A percentile compares a stretch with the other conserved stretches of the same genome.
These are phyloP conservation scores for Aspergillus sparsus DNA, from an alignment of 495 filamentous ascomycete genomes.

Conservation along the genomic window DNA sequence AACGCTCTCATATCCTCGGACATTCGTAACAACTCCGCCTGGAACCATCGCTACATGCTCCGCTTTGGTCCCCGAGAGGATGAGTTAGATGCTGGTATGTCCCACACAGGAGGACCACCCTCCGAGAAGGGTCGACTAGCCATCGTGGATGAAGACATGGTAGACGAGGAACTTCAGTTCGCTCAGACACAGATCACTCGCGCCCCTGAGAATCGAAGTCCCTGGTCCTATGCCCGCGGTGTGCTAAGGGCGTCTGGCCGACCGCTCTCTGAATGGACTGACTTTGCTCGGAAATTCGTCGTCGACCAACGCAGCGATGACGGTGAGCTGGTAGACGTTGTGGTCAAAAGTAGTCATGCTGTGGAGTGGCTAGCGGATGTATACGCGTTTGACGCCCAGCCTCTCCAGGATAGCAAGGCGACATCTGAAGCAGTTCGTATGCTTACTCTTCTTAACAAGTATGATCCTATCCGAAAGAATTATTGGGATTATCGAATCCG, in stretches of 20 bases:
- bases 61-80: slow-evolving; percentile 65
- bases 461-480: slow-evolving; percentile 84
- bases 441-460: slow-evolving; percentile 76
- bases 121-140: slow-evolving; percentile 41
- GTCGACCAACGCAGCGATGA: slow-evolving; percentile 42
- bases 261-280: slow-evolving; percentile 57
- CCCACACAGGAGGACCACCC: slow-evolving; percentile 41
- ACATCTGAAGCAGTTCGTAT: slow-evolving; percentile 51
- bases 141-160: slow-evolving; percentile 57
- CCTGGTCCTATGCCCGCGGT: slow-evolving; percentile 89
- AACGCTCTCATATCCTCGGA: slow-evolving; percentile 71
- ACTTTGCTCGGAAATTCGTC: slow-evolving; percentile 69
- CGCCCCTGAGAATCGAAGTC: slow-evolving; percentile 90
- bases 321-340: slow-evolving; percentile 27
- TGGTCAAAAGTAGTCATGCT: slow-evolving; percentile 78
- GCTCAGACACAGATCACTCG: slow-evolving; percentile 66
- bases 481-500: slow-evolving; percentile 85
- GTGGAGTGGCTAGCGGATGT: slow-evolving; percentile 86
- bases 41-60: slow-evolving; percentile 94
- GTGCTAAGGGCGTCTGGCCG: slow-evolving; percentile 65
- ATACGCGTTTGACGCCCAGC: slow-evolving; percentile 55
- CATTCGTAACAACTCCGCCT: slow-evolving; percentile 92
- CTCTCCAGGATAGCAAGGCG: slow-evolving; percentile 40
- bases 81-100: slow-evolving; percentile 45
- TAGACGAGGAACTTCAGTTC: slow-evolving; percentile 76